Evolutionary conservation across 2,329 filamentous ascomycete species (phyloP), one percentile per base, ranked within the genome.

Genomic region (Penicillium olsonii): DNA sequence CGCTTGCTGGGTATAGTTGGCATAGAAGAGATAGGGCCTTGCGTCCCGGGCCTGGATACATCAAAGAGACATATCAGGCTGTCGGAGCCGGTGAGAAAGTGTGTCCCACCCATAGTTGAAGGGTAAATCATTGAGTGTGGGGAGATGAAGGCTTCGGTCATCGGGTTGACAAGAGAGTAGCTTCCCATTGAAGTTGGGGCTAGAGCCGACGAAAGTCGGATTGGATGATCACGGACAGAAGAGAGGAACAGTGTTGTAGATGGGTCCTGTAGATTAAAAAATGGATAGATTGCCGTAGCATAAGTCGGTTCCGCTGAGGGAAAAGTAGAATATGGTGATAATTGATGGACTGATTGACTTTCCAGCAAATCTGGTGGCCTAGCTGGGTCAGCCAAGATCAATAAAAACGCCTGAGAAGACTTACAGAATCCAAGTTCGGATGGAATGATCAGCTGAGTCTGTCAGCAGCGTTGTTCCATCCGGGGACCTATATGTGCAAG

Each of bases 401-500:
- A 27, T 5, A 41, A 22, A 27, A 22, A 19, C 10, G 5, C 8
- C 37, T 9, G 4, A 1, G 7, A 4, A 12, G 26, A 63, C 70
- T 63, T 68, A 82, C 69, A 84, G 61, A 6, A 83, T 72, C 60
- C 79, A 83, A 1, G 77, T 78, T 57, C 78, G 73, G n/a, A 81
- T 70, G 48, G 69, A 64, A 43, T 80, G 71, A 54, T 80, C 75
- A 17, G 73, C 75, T 49, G 74, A 79, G 34, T 77, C 76, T 2
- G 81, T 80, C 50, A 86, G 62, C 19, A 85, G 62, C 18, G 75
- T 78, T 1, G 79, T 83, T 6, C 83, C 83, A 62, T 85, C 83
- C 14, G 79, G 69, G 7, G 77, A 72, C 75, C 77, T 76, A 46
- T 38, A 33, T 14, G 15, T 5, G 22, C 41, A 24, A 45, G 37